Evolutionary conservation across 129 eudicot genomes (phyloP).

Genomic region (Flaveria sonorensis): DNA sequence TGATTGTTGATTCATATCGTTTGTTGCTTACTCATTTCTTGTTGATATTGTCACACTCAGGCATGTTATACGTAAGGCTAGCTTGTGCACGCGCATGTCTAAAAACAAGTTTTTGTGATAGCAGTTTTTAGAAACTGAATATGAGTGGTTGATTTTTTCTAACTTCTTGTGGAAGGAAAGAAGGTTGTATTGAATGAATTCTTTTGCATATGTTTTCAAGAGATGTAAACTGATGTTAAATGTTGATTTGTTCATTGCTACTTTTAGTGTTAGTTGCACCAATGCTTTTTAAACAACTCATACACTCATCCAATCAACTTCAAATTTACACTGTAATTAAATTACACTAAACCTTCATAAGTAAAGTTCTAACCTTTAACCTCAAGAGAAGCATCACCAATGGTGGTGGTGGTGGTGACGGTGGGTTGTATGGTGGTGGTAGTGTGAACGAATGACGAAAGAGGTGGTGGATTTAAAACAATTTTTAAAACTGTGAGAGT

Average conservation of each 20-base stretch:
- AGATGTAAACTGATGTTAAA: conserved; percentile 9
- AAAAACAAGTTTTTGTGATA: conserved; percentile 3
- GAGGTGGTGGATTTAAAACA: too few relatives aligned
- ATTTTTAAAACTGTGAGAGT: too few relatives aligned
- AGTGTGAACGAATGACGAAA: too few relatives aligned
- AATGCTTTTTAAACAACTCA: too few relatives aligned
- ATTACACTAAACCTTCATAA: too few relatives aligned
- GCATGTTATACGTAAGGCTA: conserved; percentile 40
- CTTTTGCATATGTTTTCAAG: conserved; percentile 18
- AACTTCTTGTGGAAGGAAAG: conserved; percentile 15
- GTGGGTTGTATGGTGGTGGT: too few relatives aligned
- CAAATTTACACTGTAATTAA: too few relatives aligned
- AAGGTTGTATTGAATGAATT: conserved; percentile 20
- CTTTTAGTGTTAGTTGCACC: not conserved
- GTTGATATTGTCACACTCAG: conserved; percentile 27
- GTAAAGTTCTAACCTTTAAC: too few relatives aligned
- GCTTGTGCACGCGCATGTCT: conserved; percentile 19
- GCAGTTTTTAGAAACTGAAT: not conserved
- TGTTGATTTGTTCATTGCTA: conserved; percentile 20
- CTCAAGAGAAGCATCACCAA: too few relatives aligned
- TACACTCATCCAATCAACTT: too few relatives aligned
- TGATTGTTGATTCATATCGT: conserved; percentile 9
- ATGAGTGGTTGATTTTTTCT: not conserved
- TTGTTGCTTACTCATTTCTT: not conserved
- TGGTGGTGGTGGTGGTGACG: too few relatives aligned